Evolutionary conservation across 176 grass and related monocot genomes (phyloP).

Genomic region (Carex littledalei): DNA sequence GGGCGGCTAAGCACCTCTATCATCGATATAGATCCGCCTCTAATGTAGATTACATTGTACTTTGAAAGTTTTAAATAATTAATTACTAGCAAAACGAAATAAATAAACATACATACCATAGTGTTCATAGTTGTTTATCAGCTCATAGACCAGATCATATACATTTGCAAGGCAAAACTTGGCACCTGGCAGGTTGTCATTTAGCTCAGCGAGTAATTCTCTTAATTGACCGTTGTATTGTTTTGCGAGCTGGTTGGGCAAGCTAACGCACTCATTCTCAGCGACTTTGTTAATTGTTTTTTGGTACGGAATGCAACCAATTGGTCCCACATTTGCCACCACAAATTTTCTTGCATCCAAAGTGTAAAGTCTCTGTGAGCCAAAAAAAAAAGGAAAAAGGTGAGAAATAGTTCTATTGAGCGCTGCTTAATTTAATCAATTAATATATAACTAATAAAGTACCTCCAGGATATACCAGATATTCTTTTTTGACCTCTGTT

Average conservation of each 20-base stretch:
- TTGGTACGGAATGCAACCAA: constrained; percentile 98
- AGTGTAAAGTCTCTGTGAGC: constrained; percentile 54
- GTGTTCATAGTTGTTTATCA: constrained; percentile 47
- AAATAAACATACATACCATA: constrained; percentile 39
- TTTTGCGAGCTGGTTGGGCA: constrained; percentile 69
- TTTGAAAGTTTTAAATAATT: neutral
- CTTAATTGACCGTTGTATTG: constrained; percentile 55
- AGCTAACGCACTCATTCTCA: constrained; percentile 53
- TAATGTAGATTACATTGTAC: neutral
- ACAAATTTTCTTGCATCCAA: constrained; percentile 83
- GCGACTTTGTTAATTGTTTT: constrained; percentile 60
- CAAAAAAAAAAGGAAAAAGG: neutral
- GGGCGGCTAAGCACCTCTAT: too few species aligned
- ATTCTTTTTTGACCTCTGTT: too few species aligned
- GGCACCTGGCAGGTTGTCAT: constrained; percentile 43
- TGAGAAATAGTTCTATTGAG: neutral
- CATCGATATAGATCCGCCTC: too few species aligned
- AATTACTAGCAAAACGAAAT: neutral
- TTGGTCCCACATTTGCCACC: constrained; percentile 75
- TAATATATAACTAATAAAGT: neutral
- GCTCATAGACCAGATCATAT: constrained; percentile 72
- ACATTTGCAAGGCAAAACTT: constrained; percentile 84
- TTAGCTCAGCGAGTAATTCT: constrained; percentile 59
- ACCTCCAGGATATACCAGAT: neutral
- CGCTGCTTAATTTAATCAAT: neutral